Percentiles rank a stretch among this genome's conserved stretches.
Conservation (phyloP, 345 rosid genomes). For the Trapa bicornis region DNA sequence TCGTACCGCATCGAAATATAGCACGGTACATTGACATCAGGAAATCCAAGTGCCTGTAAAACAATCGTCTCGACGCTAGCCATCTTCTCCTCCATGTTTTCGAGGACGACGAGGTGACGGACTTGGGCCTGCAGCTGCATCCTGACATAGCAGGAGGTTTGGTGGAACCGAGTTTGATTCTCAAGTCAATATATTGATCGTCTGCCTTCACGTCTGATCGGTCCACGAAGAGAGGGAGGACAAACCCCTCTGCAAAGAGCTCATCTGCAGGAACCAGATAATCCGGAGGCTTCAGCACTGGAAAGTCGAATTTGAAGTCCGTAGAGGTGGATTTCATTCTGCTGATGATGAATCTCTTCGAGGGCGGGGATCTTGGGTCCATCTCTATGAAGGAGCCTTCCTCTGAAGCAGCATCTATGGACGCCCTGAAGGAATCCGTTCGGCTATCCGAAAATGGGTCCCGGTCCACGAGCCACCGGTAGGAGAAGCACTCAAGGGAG, state of each 20-base stretch:
- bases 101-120: slow-evolving; percentile 15
- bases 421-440: slow-evolving; percentile 32
- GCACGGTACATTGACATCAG: slow-evolving; percentile 19
- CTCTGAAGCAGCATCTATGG: slow-evolving; percentile 47
- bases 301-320: slow-evolving; percentile 77
- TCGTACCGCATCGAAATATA: slow-evolving; percentile 11
- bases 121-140: background rate
- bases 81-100: slow-evolving; percentile 32
- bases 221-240: slow-evolving; percentile 44
- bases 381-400: slow-evolving; percentile 79
- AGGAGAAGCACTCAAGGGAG: slow-evolving; percentile 86
- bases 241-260: slow-evolving; percentile 69
- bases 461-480: slow-evolving; percentile 79
- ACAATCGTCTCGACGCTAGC: slow-evolving; percentile 43
- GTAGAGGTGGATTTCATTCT: slow-evolving; percentile 20
- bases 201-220: slow-evolving; percentile 24
- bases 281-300: slow-evolving; percentile 30
- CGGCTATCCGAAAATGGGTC: slow-evolving; percentile 45
- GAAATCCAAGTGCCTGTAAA: slow-evolving; percentile 47
- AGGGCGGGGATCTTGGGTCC: slow-evolving; percentile 97
- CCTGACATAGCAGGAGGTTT: slow-evolving; percentile 19
- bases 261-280: slow-evolving; percentile 73
- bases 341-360: slow-evolving; percentile 69
- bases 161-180: slow-evolving; percentile 12
- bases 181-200: slow-evolving; percentile 14